Percentiles rank a stretch among this genome's conserved stretches.
Evolutionary conservation across 2,329 filamentous ascomycete genomes (phyloP).

Genomic region (Tothia fuscella): DNA sequence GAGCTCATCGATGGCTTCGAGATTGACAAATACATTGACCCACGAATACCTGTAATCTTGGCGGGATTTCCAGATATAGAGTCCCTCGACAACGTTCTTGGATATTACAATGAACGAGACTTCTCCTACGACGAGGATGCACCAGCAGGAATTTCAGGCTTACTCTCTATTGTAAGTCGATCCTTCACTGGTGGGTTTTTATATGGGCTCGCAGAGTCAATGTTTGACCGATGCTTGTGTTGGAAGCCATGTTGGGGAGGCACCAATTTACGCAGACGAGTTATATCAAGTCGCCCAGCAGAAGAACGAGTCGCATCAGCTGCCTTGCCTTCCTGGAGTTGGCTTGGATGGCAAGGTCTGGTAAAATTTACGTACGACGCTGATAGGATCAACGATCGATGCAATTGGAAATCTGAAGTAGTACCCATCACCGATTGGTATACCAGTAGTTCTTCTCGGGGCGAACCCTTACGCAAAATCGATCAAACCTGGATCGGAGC

Average conservation of each 20-base stretch:
- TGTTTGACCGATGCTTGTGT: constrained; percentile 14
- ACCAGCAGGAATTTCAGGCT: constrained; percentile 12
- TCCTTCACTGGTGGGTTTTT: constrained; percentile 13
- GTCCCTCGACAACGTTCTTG: not conserved
- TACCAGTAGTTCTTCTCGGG: not conserved
- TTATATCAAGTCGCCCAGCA: not conserved
- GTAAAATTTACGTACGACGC: not conserved
- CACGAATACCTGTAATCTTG: not conserved
- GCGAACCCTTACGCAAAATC: not conserved
- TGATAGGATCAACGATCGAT: not conserved
- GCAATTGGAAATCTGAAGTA: not conserved
- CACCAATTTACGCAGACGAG: not conserved
- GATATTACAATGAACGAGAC: constrained; percentile 11
- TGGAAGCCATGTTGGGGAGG: constrained; percentile 11
- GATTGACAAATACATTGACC: constrained; percentile 4
- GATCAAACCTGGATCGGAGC: not conserved
- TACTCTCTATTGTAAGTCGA: constrained; percentile 5
- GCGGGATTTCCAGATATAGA: not conserved
- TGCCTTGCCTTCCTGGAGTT: constrained; percentile 7
- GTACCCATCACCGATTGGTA: constrained; percentile 5
- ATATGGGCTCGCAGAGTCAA: constrained; percentile 14
- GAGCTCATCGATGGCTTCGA: not conserved
- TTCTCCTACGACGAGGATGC: constrained; percentile 13
- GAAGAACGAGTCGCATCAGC: not conserved
- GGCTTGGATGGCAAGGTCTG: constrained; percentile 9